These are phyloP conservation scores for Phallus indusiatus DNA, from an alignment of 768 basidiomycete genomes.

Conservation along the genomic window DNA sequence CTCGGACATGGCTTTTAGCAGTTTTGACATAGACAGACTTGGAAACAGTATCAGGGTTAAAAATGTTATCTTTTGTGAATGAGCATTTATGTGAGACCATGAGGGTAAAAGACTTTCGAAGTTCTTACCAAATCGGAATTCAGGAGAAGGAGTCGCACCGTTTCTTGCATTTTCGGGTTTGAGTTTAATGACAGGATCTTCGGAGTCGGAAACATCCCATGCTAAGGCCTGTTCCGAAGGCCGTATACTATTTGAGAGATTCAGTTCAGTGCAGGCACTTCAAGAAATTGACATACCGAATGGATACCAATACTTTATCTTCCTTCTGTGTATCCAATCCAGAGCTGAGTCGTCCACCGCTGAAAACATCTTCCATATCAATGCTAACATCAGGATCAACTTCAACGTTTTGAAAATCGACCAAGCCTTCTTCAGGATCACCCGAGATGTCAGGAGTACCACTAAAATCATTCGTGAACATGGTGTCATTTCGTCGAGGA, in stretches of 20 bases:
- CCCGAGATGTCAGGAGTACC: conserved; percentile 64
- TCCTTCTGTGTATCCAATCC: conserved; percentile 30
- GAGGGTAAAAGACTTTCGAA: not conserved
- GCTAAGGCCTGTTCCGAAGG: conserved; percentile 44
- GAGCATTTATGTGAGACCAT: not conserved
- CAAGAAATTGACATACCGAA: conserved; percentile 39
- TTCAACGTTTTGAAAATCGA: conserved; percentile 59
- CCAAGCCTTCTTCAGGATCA: conserved; percentile 66
- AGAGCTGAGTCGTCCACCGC: conserved; percentile 42
- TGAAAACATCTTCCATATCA: conserved; percentile 60
- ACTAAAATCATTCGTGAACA: not conserved
- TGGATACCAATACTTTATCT: conserved; percentile 81
- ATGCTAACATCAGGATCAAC: conserved; percentile 11
- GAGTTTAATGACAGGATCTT: conserved; percentile 48
- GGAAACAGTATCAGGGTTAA: conserved; percentile 12
- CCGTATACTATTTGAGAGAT: conserved; percentile 40
- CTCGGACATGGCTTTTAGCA: conserved; percentile 70
- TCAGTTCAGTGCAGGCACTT: not conserved
- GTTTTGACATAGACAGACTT: conserved; percentile 70
- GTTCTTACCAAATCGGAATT: conserved; percentile 13
- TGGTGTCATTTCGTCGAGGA: conserved; percentile 1
- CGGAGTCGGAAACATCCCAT: conserved; percentile 32
- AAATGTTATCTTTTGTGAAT: conserved; percentile 1
- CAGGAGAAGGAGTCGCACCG: conserved; percentile 23
- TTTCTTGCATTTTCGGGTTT: conserved; percentile 45